phyloP scores from a whole-genome alignment of 2,329 filamentous ascomycete species.

The Lasiodiplodia sp. region DNA sequence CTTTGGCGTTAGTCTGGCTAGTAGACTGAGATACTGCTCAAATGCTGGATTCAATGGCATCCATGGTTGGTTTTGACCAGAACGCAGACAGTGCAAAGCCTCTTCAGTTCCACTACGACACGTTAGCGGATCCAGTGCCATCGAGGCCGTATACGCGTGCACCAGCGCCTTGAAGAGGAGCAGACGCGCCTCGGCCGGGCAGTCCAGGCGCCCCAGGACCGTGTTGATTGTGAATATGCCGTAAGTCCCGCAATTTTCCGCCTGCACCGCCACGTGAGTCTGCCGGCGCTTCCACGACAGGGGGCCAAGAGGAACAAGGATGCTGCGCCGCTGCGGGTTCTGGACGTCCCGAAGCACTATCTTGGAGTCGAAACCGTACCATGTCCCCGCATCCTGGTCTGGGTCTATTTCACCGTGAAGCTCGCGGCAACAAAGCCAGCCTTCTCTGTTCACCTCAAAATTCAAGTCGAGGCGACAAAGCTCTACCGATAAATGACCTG shows the following conservation, averaged over 20 bases:
- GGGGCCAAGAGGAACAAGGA: slow-evolving; percentile 62
- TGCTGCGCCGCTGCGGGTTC: slow-evolving; percentile 54
- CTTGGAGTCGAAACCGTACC: slow-evolving; percentile 66
- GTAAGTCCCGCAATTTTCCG: slow-evolving; percentile 51
- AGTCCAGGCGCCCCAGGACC: slow-evolving; percentile 63
- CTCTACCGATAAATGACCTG: slow-evolving; percentile 52
- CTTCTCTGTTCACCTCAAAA: slow-evolving; percentile 58
- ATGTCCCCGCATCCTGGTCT: slow-evolving; percentile 64
- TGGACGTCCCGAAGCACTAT: slow-evolving; percentile 59
- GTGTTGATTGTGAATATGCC: slow-evolving; percentile 62
- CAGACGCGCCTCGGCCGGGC: slow-evolving; percentile 62
- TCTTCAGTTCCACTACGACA: slow-evolving; percentile 68
- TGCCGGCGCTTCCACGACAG: slow-evolving; percentile 42
- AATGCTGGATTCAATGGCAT: slow-evolving; percentile 31
- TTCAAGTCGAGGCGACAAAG: slow-evolving; percentile 61
- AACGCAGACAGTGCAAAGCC: slow-evolving; percentile 58
- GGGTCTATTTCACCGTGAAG: slow-evolving; percentile 57
- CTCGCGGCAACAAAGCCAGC: slow-evolving; percentile 57
- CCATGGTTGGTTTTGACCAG: slow-evolving; percentile 56
- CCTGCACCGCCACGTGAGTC: slow-evolving; percentile 53
- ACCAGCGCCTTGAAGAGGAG: slow-evolving; percentile 64
- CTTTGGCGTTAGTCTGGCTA: slow-evolving; percentile 48
- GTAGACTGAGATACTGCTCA: slow-evolving; percentile 34
- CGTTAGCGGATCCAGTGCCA: slow-evolving; percentile 65
- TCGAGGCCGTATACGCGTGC: slow-evolving; percentile 67